These are phyloP conservation scores for Funneliformis caledonium DNA, from an alignment of 371 early-diverging fungal species.

Conservation along the genomic window DNA sequence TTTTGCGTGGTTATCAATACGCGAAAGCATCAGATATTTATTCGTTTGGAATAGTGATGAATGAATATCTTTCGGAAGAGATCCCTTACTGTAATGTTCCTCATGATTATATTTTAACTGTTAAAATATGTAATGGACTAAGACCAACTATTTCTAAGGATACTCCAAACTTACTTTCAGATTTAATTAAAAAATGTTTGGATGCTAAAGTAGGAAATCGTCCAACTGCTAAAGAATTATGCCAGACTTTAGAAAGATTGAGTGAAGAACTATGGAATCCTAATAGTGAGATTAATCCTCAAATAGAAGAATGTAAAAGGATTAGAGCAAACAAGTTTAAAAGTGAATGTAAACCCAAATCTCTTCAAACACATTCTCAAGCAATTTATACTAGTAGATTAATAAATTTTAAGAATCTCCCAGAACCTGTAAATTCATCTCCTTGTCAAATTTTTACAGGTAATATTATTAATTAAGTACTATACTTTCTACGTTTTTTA, in stretches of 20 bases:
- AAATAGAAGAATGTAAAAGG: not conserved
- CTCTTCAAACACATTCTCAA: not conserved
- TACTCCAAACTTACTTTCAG: not conserved
- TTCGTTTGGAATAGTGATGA: not conserved
- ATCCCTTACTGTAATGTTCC: slow-evolving; percentile 5
- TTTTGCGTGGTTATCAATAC: not conserved
- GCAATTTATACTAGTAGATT: slow-evolving; percentile 28
- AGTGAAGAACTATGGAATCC: not conserved
- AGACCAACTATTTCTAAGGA: not conserved
- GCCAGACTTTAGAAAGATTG: not conserved
- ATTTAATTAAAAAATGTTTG: slow-evolving; percentile 21
- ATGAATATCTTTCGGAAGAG: not conserved
- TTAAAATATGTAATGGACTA: slow-evolving; percentile 2
- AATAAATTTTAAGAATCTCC: slow-evolving; percentile 18
- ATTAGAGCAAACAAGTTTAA: no score
- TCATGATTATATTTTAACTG: not conserved
- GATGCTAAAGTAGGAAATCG: not conserved
- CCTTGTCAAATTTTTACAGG: no score
- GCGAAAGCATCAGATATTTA: slow-evolving; percentile 10
- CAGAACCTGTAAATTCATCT: not conserved
- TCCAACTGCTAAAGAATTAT: slow-evolving; percentile 24
- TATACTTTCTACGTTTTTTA: no score
- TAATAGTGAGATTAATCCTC: not conserved
- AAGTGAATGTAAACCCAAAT: no score
- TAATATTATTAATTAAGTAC: no score